Percentiles rank a stretch among this genome's conserved stretches.
phyloP scores from a whole-genome alignment of 2,329 filamentous ascomycete genomes.

The Tolypocladium amazonense region DNA sequence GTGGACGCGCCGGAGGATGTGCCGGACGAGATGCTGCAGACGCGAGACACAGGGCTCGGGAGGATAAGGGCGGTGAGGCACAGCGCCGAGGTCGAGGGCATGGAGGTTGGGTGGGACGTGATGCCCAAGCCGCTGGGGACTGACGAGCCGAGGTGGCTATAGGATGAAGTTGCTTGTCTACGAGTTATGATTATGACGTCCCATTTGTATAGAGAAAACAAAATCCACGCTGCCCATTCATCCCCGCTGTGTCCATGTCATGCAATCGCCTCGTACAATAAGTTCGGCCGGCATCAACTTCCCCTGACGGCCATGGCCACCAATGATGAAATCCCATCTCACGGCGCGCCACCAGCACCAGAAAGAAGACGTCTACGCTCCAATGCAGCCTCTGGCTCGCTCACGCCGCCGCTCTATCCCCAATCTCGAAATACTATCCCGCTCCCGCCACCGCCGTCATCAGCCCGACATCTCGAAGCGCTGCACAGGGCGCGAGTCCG shows the following conservation, averaged over 20 bases:
- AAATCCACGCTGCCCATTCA: neutral
- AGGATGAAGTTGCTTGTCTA: neutral
- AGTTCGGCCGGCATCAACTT: neutral
- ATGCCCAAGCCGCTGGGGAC: neutral
- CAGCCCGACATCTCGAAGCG: neutral
- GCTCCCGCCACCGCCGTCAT: neutral
- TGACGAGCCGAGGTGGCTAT: neutral
- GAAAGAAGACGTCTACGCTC: neutral
- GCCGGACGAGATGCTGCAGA: neutral
- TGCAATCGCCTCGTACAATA: neutral
- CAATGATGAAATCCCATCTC: too few species aligned
- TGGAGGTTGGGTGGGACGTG: neutral
- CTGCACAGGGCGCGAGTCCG: neutral
- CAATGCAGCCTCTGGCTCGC: neutral
- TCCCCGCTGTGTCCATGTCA: neutral
- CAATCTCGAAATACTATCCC: neutral
- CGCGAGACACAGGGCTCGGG: neutral
- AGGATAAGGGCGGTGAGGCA: neutral
- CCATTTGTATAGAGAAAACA: neutral
- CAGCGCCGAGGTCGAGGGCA: neutral
- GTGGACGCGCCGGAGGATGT: neutral
- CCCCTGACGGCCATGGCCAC: too few species aligned
- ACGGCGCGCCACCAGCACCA: neutral
- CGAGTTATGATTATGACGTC: neutral
- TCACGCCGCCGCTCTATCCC: neutral